phyloP scores from a whole-genome alignment of 169 alveolate species.

The Ichthyophthirius multifiliis region DNA sequence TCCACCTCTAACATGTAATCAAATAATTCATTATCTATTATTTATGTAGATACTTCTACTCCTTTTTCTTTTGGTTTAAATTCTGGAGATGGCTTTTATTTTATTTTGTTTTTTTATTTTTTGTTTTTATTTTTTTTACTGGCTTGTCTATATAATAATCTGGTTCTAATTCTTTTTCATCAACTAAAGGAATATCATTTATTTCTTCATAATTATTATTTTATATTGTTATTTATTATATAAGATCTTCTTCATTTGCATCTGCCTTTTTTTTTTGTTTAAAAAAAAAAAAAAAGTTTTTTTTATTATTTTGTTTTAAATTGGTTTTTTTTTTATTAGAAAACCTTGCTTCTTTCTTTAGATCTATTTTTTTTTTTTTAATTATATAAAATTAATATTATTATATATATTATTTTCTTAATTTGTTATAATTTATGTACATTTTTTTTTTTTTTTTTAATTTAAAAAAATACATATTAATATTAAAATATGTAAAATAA shows the following conservation, averaged over 20 bases:
- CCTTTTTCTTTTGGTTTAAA: conserved; percentile 41
- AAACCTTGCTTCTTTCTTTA: conserved; percentile 18
- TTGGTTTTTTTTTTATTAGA: neutral
- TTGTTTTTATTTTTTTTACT: neutral
- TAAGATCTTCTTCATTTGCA: neutral
- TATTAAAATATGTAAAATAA: neutral
- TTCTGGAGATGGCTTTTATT: conserved; percentile 40
- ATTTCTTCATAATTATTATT: conserved; percentile 11
- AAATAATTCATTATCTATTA: conserved; percentile 23
- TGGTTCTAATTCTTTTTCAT: conserved; percentile 38
- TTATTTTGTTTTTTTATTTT: neutral
- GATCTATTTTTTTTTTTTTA: no score
- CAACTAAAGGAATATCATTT: conserved; percentile 14
- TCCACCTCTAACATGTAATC: conserved; percentile 37
- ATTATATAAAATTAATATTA: no score
- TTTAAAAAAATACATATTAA: neutral
- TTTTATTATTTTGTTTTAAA: neutral
- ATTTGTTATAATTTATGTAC: neutral
- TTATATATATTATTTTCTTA: no score
- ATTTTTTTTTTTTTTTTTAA: neutral
- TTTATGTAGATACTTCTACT: conserved; percentile 36
- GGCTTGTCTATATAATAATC: conserved; percentile 44
- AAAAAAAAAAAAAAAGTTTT: neutral
- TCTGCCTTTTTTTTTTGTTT: neutral
- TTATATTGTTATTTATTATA: neutral